Evolutionary conservation across 345 rosid genomes (phyloP), one percentile per base, ranked within the genome.

Genomic region (Eutrema japonicum): DNA sequence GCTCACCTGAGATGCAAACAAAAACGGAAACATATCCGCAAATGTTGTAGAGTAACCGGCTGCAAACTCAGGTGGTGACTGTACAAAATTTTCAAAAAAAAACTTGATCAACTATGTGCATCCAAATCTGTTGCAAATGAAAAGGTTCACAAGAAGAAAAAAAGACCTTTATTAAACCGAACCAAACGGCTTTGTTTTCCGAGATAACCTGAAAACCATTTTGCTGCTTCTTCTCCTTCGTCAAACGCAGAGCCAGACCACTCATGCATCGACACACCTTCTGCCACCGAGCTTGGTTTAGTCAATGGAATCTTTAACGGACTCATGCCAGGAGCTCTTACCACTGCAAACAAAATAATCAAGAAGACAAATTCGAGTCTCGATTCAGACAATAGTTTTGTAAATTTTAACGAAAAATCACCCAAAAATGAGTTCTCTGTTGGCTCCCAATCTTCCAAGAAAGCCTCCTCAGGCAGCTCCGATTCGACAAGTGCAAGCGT

Each of bases 171-270:
- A 56, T 93, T 82, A 78, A 89, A 93, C 51, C 98, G 91, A 65
- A 89, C 92, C 33, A 90, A 82, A 30, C 91, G 85, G 77, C 96
- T 82, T 47, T 94, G 82, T 76, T 89, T 91, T 56, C 97, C 92
- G 2, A 93, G 82, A 77, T 80, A 93, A 64, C 86, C 82, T 4
- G 97, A 85, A 54, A 93, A 87, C 97, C 98, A 93, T 42, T 85
- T 79, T n/a, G 94, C 86, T 36, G 96, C 96, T 78, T 85, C 93
- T 60, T 79, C 86, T 41, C 98, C 97, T 72, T 93, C 97, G 62
- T 93, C 98, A 76, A 87, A 75, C 0, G 98, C 98, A 40, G 98
- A 86, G 73, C 98, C 98, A 57, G 87, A 86, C 98, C 98, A 93
- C 67, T 90, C 97, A 97, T 96, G 87, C 46, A 90, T 83, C 0